A percentile compares a stretch with the other conserved stretches of the same genome.
These are phyloP conservation scores for Didymella segeticola DNA, from an alignment of 2,329 filamentous ascomycete genomes.

Conservation along the genomic window DNA sequence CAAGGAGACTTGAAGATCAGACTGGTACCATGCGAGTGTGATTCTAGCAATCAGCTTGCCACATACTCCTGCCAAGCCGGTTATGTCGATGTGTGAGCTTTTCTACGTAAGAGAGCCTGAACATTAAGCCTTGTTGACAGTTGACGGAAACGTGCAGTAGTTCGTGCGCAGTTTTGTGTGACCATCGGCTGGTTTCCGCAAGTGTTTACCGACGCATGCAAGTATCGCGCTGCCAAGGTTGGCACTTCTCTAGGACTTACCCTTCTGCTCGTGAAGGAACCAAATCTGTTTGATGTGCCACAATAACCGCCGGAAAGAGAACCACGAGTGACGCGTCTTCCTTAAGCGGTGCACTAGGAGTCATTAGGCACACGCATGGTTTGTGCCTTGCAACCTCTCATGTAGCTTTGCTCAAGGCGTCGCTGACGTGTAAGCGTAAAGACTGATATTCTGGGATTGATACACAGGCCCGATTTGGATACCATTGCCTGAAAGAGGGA, in stretches of 20 bases:
- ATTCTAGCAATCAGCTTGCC: too few relatives aligned
- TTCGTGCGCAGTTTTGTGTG: conserved; percentile 8
- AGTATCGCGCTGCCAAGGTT: neutral
- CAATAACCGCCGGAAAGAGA: neutral
- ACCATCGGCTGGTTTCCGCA: neutral
- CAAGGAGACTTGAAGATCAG: neutral
- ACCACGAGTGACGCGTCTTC: neutral
- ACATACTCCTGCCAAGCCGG: neutral
- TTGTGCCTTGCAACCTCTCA: neutral
- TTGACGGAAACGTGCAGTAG: conserved; percentile 2
- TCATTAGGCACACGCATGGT: neutral
- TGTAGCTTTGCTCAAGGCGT: too few relatives aligned
- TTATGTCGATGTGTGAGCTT: neutral
- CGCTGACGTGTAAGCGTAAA: neutral
- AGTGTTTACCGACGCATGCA: neutral
- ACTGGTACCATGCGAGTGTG: too few relatives aligned
- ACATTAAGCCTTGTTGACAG: neutral
- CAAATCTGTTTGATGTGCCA: neutral
- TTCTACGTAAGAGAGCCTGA: neutral
- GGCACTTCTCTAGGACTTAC: neutral
- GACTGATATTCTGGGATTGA: neutral
- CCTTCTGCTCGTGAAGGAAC: neutral
- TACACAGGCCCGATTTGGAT: conserved; percentile 1
- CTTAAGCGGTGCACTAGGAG: neutral
- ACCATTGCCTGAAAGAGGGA: neutral